phyloP scores from a whole-genome alignment of 306 rosid species.

The Cucumis sativus region DNA sequence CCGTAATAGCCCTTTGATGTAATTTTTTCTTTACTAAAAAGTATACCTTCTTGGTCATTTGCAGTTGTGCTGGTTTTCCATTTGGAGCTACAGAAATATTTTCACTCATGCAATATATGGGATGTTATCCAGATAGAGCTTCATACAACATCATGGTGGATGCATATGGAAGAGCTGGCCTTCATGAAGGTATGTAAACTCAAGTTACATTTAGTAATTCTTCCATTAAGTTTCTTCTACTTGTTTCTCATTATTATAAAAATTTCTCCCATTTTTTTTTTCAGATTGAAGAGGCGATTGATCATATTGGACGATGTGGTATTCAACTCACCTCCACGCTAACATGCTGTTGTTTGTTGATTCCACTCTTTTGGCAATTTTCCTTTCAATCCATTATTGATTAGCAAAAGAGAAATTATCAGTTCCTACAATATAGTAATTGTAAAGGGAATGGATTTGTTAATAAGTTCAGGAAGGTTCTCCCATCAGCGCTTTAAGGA shows the following conservation, averaged over 20 bases:
- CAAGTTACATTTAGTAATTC: not conserved
- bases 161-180: slow-evolving; percentile 91
- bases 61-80: slow-evolving; percentile 91
- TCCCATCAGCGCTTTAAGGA: slow-evolving; percentile 62
- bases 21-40: not conserved
- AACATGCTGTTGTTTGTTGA: too few species aligned
- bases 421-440: too few species aligned
- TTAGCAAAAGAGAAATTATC: too few species aligned
- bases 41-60: slow-evolving; percentile 3
- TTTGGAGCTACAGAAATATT: slow-evolving; percentile 84
- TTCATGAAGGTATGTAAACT: slow-evolving; percentile 53
- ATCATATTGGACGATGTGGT: too few species aligned
- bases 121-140: slow-evolving; percentile 96
- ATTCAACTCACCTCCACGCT: too few species aligned
- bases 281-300: too few species aligned
- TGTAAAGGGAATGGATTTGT: slow-evolving; percentile 90
- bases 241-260: too few species aligned
- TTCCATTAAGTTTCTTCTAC: too few species aligned
- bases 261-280: too few species aligned
- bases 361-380: too few species aligned
- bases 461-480: slow-evolving; percentile 77
- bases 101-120: slow-evolving; percentile 92
- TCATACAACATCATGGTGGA: slow-evolving; percentile 87
- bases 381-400: too few species aligned
- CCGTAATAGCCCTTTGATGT: not conserved